These are phyloP conservation scores for Gossypium aridum DNA, from an alignment of 441 rosid species.

Conservation along the genomic window DNA sequence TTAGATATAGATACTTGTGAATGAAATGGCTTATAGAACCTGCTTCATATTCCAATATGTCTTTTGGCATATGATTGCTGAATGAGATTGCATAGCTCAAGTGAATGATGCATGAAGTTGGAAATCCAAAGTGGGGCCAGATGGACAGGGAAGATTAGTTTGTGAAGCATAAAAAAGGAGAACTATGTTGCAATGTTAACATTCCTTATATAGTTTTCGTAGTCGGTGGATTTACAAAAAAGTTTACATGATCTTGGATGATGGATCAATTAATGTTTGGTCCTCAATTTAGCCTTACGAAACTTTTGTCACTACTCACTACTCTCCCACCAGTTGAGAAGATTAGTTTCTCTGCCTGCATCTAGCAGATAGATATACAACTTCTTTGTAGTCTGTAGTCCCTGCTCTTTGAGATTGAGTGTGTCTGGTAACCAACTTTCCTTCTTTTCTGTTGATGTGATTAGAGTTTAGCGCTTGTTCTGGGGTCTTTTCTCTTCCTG, in stretches of 20 bases:
- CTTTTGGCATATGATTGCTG: neutral
- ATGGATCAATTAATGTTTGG: neutral
- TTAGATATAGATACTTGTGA: neutral
- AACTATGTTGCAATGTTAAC: neutral
- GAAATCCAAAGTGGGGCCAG: neutral
- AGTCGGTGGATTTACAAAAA: neutral
- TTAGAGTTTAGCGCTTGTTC: neutral
- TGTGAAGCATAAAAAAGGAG: neutral
- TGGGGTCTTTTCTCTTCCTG: neutral
- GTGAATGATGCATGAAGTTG: slow-evolving; percentile 13
- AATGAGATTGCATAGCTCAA: neutral
- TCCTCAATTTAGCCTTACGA: neutral
- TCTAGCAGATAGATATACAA: neutral
- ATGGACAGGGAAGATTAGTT: neutral
- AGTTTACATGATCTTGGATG: neutral
- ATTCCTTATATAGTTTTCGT: neutral
- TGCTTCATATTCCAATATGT: neutral
- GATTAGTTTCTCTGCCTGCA: slow-evolving; percentile 1
- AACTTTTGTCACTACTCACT: neutral
- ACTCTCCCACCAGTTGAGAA: neutral
- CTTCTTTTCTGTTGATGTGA: neutral
- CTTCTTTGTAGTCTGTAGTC: neutral
- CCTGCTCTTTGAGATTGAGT: neutral
- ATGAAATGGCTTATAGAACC: neutral
- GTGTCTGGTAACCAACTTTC: neutral